Evolutionary conservation across 2,329 filamentous ascomycete species (phyloP), one percentile per base, ranked within the genome.

Genomic region (Hypomyces rosellus): DNA sequence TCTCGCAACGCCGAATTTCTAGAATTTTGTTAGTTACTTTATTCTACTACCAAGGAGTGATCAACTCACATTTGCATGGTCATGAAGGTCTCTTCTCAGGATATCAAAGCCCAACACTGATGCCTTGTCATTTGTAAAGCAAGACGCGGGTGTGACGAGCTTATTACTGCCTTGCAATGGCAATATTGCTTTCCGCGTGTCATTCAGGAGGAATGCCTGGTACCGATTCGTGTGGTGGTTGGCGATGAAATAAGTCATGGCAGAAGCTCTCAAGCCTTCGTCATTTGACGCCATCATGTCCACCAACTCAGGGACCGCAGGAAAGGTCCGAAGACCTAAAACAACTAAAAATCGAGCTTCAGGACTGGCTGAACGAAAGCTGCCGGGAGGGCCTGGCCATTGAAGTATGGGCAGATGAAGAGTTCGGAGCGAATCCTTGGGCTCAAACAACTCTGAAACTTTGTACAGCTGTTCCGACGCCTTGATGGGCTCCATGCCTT

Each of bases 141-240:
- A 96, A 52, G 84, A 80, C 1, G 78, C 80, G 0, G 92, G 91
- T 1, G 77, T 70, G 1, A 89, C 87, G 25, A 96, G 73, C 49
- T 81, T 77, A 3, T 75, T 71, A n/a, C 79, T 77, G 14, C 82
- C 84, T 57, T 91, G 78, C 1, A 95, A 70, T 1, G 91, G 91
- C 36, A 97, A 70, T 53, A 89, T 87, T 2, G 79, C 69, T 53
- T 78, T 78, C 22, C 68, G 73, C 14, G 77, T 76, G 15, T 68
- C 65, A 13, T 72, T 73, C 48, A 86, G 75, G 57, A 83, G 78
- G 63, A 82, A 88, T 2, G 72, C 69, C 1, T 71, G 76, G 65
- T 99, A 97, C 1, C 81, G 80, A 60, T 96, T 89, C 30, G 78
- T 77, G 55, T 88, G 83, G 64, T 92, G 86, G 60, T 92, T 88